phyloP scores from a whole-genome alignment of 805 yeast genomes.

The Saccharomycopsis lassenensis region DNA sequence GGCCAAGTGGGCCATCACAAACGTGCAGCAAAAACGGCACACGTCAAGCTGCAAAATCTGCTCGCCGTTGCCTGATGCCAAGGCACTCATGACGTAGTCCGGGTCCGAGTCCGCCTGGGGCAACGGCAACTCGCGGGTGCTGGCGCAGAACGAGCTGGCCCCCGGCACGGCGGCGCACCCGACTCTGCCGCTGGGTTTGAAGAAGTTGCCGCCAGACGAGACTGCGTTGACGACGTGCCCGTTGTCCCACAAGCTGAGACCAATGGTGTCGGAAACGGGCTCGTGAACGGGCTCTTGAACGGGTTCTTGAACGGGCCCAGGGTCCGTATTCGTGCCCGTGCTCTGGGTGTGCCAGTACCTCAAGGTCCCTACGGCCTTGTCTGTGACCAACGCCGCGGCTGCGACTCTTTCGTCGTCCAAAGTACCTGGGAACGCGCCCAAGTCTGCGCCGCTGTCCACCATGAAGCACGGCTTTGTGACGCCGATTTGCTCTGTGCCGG shows the following conservation, averaged over 20 bases:
- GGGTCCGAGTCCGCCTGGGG: slow-evolving; percentile 21
- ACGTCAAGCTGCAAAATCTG: slow-evolving; percentile 36
- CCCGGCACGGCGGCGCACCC: slow-evolving; percentile 47
- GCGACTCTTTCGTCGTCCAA: slow-evolving; percentile 23
- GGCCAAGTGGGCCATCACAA: slow-evolving; percentile 14
- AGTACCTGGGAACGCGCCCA: slow-evolving; percentile 12
- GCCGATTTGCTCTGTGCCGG: neutral
- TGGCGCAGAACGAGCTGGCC: slow-evolving; percentile 28
- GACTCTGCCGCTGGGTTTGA: slow-evolving; percentile 37
- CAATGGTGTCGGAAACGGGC: slow-evolving; percentile 35
- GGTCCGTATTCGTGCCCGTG: neutral
- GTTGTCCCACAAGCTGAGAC: slow-evolving; percentile 24
- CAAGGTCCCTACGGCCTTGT: neutral
- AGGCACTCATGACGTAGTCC: slow-evolving; percentile 7
- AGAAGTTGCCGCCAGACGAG: slow-evolving; percentile 46
- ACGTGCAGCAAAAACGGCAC: slow-evolving; percentile 25
- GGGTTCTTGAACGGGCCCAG: slow-evolving; percentile 1
- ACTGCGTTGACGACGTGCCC: slow-evolving; percentile 24
- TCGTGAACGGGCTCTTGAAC: slow-evolving; percentile 3
- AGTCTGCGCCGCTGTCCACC: slow-evolving; percentile 11
- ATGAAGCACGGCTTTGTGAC: slow-evolving; percentile 11
- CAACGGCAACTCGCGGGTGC: slow-evolving; percentile 21
- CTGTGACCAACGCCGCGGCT: slow-evolving; percentile 25
- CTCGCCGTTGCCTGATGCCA: slow-evolving; percentile 50
- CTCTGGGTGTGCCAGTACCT: slow-evolving; percentile 2